phyloP scores from a whole-genome alignment of 2,329 filamentous ascomycete species.

The Pseudopyrenochaeta lycopersici region DNA sequence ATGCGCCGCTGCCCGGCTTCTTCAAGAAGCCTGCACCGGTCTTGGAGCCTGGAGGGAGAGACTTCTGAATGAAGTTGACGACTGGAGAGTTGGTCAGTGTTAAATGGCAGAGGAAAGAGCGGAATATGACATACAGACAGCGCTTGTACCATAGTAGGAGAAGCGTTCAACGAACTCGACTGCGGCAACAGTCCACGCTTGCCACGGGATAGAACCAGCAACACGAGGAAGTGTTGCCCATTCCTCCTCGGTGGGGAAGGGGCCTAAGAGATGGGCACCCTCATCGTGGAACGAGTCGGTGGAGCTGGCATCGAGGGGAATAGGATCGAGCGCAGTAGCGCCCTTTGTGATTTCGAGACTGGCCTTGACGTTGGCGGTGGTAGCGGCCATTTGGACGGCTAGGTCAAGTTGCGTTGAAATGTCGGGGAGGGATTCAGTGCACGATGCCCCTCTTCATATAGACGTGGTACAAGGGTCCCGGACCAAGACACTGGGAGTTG shows the following conservation, averaged over 20 bases:
- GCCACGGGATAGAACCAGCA: constrained; percentile 45
- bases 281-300: constrained; percentile 30
- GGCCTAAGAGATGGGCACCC: constrained; percentile 27
- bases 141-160: constrained; percentile 49
- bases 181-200: constrained; percentile 46
- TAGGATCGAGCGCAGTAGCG: constrained; percentile 34
- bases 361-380: constrained; percentile 33
- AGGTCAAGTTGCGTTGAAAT: constrained; percentile 2
- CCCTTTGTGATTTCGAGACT: constrained; percentile 45
- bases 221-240: constrained; percentile 48
- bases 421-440: not conserved
- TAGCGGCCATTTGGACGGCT: constrained; percentile 28
- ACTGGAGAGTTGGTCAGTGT: constrained; percentile 14
- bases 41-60: constrained; percentile 41
- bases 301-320: constrained; percentile 34
- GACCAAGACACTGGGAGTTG: constrained; percentile 16
- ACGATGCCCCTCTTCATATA: constrained; percentile 22
- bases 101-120: not conserved
- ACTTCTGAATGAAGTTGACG: constrained; percentile 49
- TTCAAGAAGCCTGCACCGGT: constrained; percentile 47
- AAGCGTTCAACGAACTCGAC: constrained; percentile 50
- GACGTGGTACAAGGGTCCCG: constrained; percentile 10
- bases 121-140: constrained; percentile 35
- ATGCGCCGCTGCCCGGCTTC: constrained; percentile 48
- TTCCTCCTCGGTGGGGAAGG: constrained; percentile 48